Evolutionary conservation across 176 grass and related monocot species (phyloP), one percentile per base, ranked within the genome.

Genomic region (Puccinellia tenuiflora): DNA sequence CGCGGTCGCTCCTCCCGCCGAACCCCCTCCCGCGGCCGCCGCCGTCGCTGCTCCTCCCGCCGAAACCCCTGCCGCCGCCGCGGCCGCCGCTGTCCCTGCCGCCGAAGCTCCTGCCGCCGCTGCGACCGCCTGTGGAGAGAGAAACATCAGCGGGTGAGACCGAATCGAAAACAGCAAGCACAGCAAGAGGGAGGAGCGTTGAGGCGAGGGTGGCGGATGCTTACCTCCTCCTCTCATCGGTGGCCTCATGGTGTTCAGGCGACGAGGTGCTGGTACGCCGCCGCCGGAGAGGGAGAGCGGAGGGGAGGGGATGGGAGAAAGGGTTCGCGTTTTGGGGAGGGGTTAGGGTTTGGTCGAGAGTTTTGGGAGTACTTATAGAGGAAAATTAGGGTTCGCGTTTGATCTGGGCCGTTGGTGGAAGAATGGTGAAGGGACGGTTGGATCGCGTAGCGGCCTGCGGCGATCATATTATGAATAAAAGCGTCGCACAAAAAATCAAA

Each of bases 11-110:
- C n/a, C 88, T 47, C 3, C 90, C 85, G 0, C 63, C 65, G 21
- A 64, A 64, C 0, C 65, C 79, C 48, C 79, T 21, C 0, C 83
- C 80, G 13, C 87, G 37, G 1, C 91, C 67, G 10, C 76, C 62
- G 16, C 33, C n/a, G n/a, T n/a, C n/a, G n/a, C n/a, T n/a, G 8
- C 73, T 43, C 17, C 91, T 83, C 2, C 91, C 78, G 4, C 84
- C 60, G 15, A 73, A 78, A 5, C 85, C 75, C 20, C 89, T 52
- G 0, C 92, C 42, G 11, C 92, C 81, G 22, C 91, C 68, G 43
- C 83, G 76, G 16, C 75, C 89, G n/a, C n/a, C n/a, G n/a, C n/a
- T n/a, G n/a, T n/a, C n/a, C 10, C 90, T 74, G 7, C 90, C 76
- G 11, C 84, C 62, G 12, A 75, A 79, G 42, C 68, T 28, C 28